These are phyloP conservation scores for Neurospora sp. DNA, from an alignment of 495 filamentous ascomycete species.

Conservation along the genomic window DNA sequence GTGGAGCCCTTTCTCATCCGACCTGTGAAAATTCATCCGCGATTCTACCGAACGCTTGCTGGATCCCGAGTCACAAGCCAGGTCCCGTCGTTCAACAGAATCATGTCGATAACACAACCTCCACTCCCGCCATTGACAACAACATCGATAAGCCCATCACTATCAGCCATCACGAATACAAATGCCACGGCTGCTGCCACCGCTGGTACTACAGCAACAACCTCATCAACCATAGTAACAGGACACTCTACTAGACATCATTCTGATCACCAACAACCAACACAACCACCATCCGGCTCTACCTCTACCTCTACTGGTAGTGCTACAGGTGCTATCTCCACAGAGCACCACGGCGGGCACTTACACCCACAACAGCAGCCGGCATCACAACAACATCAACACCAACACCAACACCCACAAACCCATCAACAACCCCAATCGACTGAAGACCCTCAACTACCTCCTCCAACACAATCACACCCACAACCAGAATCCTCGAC, in stretches of 20 bases:
- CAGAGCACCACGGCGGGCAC: neutral
- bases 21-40: neutral
- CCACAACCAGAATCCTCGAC: neutral
- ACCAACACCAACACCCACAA: neutral
- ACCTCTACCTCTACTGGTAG: neutral
- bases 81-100: too few species aligned
- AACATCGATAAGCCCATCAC: neutral
- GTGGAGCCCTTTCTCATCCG: neutral
- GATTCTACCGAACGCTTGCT: neutral
- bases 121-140: neutral
- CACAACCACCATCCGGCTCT: neutral
- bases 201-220: neutral
- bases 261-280: neutral
- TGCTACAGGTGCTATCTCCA: neutral
- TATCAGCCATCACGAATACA: neutral
- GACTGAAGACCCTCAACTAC: neutral
- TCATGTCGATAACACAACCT: too few species aligned
- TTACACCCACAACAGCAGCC: neutral
- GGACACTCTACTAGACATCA: neutral
- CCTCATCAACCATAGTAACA: neutral
- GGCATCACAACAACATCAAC: neutral
- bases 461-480: neutral
- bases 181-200: neutral
- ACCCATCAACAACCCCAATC: neutral
- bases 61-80: too few species aligned